Percentiles rank a stretch among this genome's conserved stretches.
phyloP scores from a whole-genome alignment of 179 eudicot genomes.

The Beta corolliflora region DNA sequence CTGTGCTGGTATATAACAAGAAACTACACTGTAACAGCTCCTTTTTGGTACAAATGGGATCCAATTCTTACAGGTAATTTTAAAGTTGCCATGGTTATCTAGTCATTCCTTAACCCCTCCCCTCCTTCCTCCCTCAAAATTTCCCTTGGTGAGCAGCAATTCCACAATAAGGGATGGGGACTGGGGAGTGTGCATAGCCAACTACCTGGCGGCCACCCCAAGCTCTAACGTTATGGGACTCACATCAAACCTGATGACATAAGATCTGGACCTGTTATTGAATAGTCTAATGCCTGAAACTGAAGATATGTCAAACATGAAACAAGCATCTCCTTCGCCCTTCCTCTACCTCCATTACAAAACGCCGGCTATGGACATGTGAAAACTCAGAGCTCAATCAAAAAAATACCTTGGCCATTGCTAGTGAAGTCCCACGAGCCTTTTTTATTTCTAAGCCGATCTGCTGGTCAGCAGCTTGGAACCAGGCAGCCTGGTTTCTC shows the following conservation, averaged over 20 bases:
- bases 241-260: neutral
- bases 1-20: conserved; percentile 32
- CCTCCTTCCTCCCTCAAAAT: too few species aligned
- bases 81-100: too few species aligned
- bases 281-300: neutral
- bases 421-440: conserved; percentile 85
- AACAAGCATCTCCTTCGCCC: neutral
- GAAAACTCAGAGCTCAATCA: neutral
- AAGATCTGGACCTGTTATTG: neutral
- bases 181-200: too few species aligned
- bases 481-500: conserved; percentile 86
- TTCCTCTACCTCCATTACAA: neutral
- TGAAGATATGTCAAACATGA: neutral
- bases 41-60: too few species aligned
- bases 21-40: neutral
- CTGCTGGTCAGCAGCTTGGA: conserved; percentile 97
- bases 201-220: too few species aligned
- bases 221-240: too few species aligned
- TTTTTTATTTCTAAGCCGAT: conserved; percentile 86
- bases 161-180: too few species aligned
- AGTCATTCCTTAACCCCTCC: too few species aligned
- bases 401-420: conserved; percentile 89
- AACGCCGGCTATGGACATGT: neutral
- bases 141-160: too few species aligned
- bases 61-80: too few species aligned